A percentile compares a stretch with the other conserved stretches of the same genome.
phyloP scores from a whole-genome alignment of 169 alveolate genomes.

The Ichthyophthirius multifiliis region DNA sequence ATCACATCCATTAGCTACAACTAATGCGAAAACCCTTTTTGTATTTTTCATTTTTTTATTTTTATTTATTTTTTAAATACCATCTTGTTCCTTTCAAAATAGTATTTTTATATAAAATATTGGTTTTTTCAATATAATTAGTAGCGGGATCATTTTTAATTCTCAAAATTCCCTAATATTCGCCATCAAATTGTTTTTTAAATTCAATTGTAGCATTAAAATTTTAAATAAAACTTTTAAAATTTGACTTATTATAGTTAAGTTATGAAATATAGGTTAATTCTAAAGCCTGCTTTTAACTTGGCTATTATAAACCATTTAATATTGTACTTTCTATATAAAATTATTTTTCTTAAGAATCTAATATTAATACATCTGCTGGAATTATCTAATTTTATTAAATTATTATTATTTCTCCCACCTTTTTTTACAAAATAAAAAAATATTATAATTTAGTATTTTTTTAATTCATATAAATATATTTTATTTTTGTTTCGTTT shows the following conservation, averaged over 20 bases:
- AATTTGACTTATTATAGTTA: background rate
- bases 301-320: background rate
- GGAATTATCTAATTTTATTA: background rate
- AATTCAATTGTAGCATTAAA: too few species aligned
- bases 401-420: background rate
- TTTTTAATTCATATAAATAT: too few species aligned
- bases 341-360: background rate
- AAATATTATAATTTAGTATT: too few species aligned
- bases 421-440: background rate
- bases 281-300: background rate
- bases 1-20: background rate
- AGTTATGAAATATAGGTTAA: background rate
- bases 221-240: background rate
- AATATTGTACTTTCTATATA: background rate
- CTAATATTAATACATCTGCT: constrained; percentile 1
- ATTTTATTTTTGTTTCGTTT: too few species aligned
- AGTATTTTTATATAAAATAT: background rate
- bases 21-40: background rate
- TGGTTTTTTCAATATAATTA: background rate
- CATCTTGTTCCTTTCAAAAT: background rate
- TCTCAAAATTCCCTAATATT: background rate
- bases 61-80: too few species aligned
- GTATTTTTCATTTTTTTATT: too few species aligned
- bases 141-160: background rate
- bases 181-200: too few species aligned